Evolutionary conservation across 805 yeast species (phyloP).

Genomic region (Pichia paraexigua): DNA sequence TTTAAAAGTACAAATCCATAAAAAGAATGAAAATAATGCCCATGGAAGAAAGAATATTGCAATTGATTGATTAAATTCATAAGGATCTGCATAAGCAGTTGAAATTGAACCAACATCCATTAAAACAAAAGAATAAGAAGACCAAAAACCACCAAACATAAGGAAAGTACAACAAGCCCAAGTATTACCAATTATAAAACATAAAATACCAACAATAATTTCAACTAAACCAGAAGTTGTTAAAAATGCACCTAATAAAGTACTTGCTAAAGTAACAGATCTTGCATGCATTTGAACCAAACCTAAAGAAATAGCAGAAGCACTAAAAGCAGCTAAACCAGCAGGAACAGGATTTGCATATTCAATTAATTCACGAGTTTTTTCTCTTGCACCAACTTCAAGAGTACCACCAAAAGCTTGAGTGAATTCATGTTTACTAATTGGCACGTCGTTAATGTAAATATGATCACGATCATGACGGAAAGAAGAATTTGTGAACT

Average conservation of each 20-base stretch:
- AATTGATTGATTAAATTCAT: constrained; percentile 35
- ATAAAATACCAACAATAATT: constrained; percentile 44
- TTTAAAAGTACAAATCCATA: constrained; percentile 40
- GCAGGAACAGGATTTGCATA: constrained; percentile 46
- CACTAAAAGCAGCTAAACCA: constrained; percentile 43
- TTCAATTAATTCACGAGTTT: constrained; percentile 19
- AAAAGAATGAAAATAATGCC: constrained; percentile 41
- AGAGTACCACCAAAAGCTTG: constrained; percentile 57
- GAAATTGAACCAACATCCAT: constrained; percentile 37
- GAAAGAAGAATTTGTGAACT: constrained; percentile 17
- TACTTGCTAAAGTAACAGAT: constrained; percentile 35
- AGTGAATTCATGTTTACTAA: constrained; percentile 47
- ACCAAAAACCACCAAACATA: constrained; percentile 51
- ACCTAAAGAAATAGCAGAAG: constrained; percentile 41
- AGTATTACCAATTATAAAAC: constrained; percentile 42
- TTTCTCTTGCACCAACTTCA: constrained; percentile 33
- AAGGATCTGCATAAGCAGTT: constrained; percentile 30
- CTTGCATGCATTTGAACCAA: constrained; percentile 39
- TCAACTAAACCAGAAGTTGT: constrained; percentile 45
- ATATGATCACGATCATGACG: constrained; percentile 36
- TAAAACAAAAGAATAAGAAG: constrained; percentile 39
- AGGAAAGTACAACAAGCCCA: constrained; percentile 48
- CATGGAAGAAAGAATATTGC: constrained; percentile 45
- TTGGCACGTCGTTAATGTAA: constrained; percentile 34
- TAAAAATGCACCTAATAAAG: constrained; percentile 38